Evolutionary conservation across 192 early-diverging fungal species (phyloP).

Genomic region (Coemansia sp.): DNA sequence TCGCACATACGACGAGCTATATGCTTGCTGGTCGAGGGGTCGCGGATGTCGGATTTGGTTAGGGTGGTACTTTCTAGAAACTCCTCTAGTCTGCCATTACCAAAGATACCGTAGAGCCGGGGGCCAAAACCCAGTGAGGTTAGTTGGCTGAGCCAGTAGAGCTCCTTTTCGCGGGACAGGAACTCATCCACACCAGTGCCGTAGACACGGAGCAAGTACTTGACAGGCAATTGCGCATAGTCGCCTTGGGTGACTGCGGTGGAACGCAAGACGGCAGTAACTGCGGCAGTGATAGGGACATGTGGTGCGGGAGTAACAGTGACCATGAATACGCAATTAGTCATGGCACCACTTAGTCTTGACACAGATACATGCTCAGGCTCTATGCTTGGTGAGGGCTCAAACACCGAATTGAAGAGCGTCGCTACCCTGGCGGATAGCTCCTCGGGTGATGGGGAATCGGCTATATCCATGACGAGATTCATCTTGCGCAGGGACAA

Average conservation of each 20-base stretch:
- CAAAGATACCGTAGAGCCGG: conserved; percentile 69
- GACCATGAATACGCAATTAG: conserved; percentile 60
- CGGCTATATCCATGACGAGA: conserved; percentile 35
- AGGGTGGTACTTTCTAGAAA: conserved; percentile 75
- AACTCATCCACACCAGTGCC: conserved; percentile 77
- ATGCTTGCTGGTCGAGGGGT: conserved; percentile 60
- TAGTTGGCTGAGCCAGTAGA: conserved; percentile 73
- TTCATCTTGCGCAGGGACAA: conserved; percentile 21
- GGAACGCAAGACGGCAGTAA: background rate
- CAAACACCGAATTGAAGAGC: conserved; percentile 41
- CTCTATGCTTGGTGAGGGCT: conserved; percentile 6
- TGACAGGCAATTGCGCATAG: conserved; percentile 17
- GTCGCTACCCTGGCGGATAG: conserved; percentile 19
- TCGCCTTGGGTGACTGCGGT: background rate
- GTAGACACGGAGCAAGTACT: conserved; percentile 72
- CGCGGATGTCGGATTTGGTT: conserved; percentile 64
- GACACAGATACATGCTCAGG: conserved; percentile 32
- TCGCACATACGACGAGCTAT: conserved; percentile 72
- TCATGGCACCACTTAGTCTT: conserved; percentile 69
- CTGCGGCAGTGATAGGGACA: conserved; percentile 6
- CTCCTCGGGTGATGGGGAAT: conserved; percentile 17
- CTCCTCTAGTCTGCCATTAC: conserved; percentile 84
- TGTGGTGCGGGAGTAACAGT: conserved; percentile 24
- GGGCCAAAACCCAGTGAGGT: conserved; percentile 73
- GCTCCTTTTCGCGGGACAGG: conserved; percentile 74